phyloP scores from a whole-genome alignment of 257 asterid species.

The Solanum lycopersicoides region DNA sequence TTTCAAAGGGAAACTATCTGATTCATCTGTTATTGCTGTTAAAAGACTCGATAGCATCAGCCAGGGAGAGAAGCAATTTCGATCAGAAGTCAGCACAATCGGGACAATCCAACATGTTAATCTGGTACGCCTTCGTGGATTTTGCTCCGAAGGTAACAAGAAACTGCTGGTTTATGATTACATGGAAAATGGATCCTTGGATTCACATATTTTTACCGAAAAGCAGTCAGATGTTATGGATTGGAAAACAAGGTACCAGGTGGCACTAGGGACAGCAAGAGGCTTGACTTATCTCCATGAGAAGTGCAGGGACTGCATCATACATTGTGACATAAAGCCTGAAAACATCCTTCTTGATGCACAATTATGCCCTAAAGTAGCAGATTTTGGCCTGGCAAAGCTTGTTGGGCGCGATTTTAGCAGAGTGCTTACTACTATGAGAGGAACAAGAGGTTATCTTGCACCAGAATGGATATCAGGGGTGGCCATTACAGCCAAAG shows the following conservation, averaged over 20 bases:
- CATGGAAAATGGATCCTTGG: constrained; percentile 36
- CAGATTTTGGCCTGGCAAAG: constrained; percentile 53
- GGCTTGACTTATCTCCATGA: constrained; percentile 55
- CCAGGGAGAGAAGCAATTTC: constrained; percentile 54
- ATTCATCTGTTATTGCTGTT: constrained; percentile 35
- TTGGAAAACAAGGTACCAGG: constrained; percentile 34
- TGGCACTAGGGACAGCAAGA: constrained; percentile 47
- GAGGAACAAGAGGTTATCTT: constrained; percentile 47
- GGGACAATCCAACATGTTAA: constrained; percentile 50
- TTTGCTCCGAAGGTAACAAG: constrained; percentile 31
- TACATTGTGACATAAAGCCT: constrained; percentile 46
- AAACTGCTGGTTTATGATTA: constrained; percentile 39
- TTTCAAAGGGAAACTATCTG: constrained; percentile 35
- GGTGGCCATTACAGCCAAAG: constrained; percentile 34
- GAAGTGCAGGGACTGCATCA: constrained; percentile 41
- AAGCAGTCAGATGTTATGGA: constrained; percentile 17
- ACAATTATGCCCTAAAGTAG: constrained; percentile 38
- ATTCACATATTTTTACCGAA: constrained; percentile 25
- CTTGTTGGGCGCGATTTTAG: constrained; percentile 43
- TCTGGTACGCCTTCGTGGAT: constrained; percentile 43
- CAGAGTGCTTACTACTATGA: constrained; percentile 33
- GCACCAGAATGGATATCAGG: constrained; percentile 47
- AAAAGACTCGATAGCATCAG: constrained; percentile 40
- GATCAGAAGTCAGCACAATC: constrained; percentile 47
- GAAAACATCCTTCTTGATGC: constrained; percentile 35